Conservation (phyloP, 2,329 filamentous ascomycete species). For the Knufia fluminis region DNA sequence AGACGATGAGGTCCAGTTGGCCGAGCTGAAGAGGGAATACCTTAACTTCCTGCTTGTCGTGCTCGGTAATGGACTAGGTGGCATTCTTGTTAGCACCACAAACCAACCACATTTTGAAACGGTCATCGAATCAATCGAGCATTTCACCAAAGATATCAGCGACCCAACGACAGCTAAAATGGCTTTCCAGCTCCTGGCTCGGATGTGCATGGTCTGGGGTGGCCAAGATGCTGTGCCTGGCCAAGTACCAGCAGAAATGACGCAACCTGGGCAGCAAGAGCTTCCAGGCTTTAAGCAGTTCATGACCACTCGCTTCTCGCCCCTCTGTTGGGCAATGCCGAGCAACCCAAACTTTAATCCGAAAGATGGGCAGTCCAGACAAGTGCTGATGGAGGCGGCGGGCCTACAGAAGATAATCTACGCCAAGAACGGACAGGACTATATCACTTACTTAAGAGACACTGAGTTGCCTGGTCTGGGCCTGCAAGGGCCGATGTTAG, state of each 20-base stretch:
- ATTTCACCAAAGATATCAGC: conserved; percentile 67
- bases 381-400: conserved; percentile 81
- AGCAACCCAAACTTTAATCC: conserved; percentile 70
- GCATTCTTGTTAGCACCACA: conserved; percentile 74
- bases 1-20: conserved; percentile 91
- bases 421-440: conserved; percentile 74
- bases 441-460: conserved; percentile 47
- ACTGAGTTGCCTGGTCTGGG: conserved; percentile 40
- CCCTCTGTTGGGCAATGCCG: conserved; percentile 81
- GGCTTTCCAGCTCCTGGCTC: conserved; percentile 70
- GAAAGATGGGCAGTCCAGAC: conserved; percentile 77
- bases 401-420: conserved; percentile 82
- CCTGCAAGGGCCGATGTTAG: conserved; percentile 37
- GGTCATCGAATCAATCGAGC: conserved; percentile 74
- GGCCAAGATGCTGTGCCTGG: conserved; percentile 60
- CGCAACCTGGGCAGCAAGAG: conserved; percentile 32
- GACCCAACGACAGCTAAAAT: conserved; percentile 60
- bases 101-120: conserved; percentile 89
- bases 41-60: conserved; percentile 89
- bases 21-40: conserved; percentile 84
- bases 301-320: conserved; percentile 80
- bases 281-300: conserved; percentile 87
- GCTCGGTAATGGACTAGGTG: conserved; percentile 77
- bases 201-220: conserved; percentile 84
- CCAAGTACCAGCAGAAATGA: conserved; percentile 28